Evolutionary conservation across 1,284 basidiomycete species (phyloP).

Genomic region (Spongiforma sp.): DNA sequence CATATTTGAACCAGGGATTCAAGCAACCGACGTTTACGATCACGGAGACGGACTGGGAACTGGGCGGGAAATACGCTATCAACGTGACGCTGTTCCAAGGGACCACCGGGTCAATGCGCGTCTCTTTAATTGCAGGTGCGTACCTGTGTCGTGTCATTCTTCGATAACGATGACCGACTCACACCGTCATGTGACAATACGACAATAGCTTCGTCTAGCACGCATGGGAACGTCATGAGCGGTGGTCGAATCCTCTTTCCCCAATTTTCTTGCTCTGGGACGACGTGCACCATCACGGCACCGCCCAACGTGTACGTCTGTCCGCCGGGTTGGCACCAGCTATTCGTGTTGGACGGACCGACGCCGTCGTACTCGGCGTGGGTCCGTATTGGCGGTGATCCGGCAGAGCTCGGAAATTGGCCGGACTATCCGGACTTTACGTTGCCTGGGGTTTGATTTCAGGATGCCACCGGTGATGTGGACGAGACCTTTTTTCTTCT

Average conservation of each 20-base stretch:
- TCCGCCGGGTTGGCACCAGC: slow-evolving; percentile 77
- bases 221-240: slow-evolving; percentile 76
- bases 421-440: slow-evolving; percentile 67
- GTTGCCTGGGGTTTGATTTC: slow-evolving; percentile 53
- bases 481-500: too few species aligned
- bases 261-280: slow-evolving; percentile 63
- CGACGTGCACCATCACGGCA: slow-evolving; percentile 66
- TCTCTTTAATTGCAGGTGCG: slow-evolving; percentile 67
- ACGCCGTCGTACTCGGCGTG: slow-evolving; percentile 74
- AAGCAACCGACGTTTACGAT: slow-evolving; percentile 64
- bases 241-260: slow-evolving; percentile 74
- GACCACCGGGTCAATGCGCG: slow-evolving; percentile 54
- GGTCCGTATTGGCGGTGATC: slow-evolving; percentile 80
- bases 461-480: too few species aligned
- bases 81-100: slow-evolving; percentile 62
- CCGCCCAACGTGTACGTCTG: slow-evolving; percentile 71
- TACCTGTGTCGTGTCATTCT: neutral
- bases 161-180: neutral
- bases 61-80: slow-evolving; percentile 56
- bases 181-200: neutral
- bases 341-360: slow-evolving; percentile 75
- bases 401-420: slow-evolving; percentile 69
- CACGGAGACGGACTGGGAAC: slow-evolving; percentile 62
- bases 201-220: slow-evolving; percentile 68
- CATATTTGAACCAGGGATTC: slow-evolving; percentile 67